Percentiles rank a stretch among this genome's conserved stretches.
Conservation (phyloP, 352 stramenopile genomes). For the Nothophytophthora sp. region DNA sequence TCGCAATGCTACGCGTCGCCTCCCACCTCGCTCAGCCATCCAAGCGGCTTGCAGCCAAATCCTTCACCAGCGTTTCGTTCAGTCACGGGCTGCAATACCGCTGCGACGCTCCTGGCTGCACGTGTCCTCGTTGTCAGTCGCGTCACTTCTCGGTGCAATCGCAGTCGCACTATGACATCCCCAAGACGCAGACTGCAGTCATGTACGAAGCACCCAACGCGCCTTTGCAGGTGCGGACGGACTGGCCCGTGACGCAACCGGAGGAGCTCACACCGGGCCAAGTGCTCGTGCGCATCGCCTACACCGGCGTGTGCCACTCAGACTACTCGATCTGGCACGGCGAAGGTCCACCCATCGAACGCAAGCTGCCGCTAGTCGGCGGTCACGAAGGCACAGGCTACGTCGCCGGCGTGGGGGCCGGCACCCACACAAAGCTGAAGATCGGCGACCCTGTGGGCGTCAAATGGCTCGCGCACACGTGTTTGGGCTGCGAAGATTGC, state of each 20-base stretch:
- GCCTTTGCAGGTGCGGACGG: conserved; percentile 42
- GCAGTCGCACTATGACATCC: conserved; percentile 44
- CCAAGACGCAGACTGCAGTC: conserved; percentile 49
- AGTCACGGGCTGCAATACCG: conserved; percentile 22
- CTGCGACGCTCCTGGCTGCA: conserved; percentile 22
- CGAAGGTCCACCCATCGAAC: conserved; percentile 29
- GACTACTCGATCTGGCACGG: conserved; percentile 49
- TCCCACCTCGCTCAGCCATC: too few relatives aligned
- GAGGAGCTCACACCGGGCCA: conserved; percentile 43
- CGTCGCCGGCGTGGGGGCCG: conserved; percentile 43
- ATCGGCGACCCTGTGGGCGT: conserved; percentile 53
- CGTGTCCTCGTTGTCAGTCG: conserved; percentile 12
- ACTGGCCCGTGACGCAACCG: conserved; percentile 51
- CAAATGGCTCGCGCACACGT: conserved; percentile 55
- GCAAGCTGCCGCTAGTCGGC: conserved; percentile 47
- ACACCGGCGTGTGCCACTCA: conserved; percentile 53
- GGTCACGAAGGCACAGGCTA: conserved; percentile 62
- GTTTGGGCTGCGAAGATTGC: conserved; percentile 51
- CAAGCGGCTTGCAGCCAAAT: too few relatives aligned
- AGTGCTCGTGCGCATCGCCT: conserved; percentile 52
- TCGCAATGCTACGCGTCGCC: too few relatives aligned
- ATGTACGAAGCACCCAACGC: conserved; percentile 50
- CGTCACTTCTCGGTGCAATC: conserved; percentile 36
- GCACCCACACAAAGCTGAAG: conserved; percentile 47
- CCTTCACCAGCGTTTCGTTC: too few relatives aligned